Conservation (phyloP, 2,329 filamentous ascomycete genomes). For the Conoideocrella luteorostrata region DNA sequence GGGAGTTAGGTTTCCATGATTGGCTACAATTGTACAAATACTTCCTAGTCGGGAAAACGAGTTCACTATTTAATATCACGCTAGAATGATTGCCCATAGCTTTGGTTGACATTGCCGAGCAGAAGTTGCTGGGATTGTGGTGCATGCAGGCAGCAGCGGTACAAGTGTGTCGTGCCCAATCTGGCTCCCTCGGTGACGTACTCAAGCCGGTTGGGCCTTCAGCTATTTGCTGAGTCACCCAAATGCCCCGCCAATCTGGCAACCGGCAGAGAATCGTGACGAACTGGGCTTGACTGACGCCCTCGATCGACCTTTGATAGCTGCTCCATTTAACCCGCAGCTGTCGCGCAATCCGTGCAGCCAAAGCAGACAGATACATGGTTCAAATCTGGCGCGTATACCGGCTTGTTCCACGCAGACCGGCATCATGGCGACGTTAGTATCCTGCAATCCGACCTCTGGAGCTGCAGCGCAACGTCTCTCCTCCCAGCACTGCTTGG, state of each 20-base stretch:
- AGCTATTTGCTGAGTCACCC: conserved; percentile 1
- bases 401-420: no score
- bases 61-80: no score
- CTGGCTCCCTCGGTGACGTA: background rate
- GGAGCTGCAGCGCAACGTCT: background rate
- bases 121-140: no score
- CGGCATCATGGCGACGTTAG: conserved; percentile 5
- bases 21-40: background rate
- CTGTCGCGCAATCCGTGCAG: no score
- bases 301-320: background rate
- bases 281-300: background rate
- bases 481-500: no score
- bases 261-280: background rate
- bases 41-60: background rate
- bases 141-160: no score
- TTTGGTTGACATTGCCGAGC: no score
- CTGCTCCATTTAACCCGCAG: no score
- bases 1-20: background rate
- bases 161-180: no score
- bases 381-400: no score
- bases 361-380: no score
- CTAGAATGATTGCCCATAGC: no score
- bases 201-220: background rate
- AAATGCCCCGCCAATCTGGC: background rate
- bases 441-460: background rate